Base-by-base conservation (phyloP, 1,284 basidiomycete species). In the Microbotryum lychnidis-dioicae region DNA sequence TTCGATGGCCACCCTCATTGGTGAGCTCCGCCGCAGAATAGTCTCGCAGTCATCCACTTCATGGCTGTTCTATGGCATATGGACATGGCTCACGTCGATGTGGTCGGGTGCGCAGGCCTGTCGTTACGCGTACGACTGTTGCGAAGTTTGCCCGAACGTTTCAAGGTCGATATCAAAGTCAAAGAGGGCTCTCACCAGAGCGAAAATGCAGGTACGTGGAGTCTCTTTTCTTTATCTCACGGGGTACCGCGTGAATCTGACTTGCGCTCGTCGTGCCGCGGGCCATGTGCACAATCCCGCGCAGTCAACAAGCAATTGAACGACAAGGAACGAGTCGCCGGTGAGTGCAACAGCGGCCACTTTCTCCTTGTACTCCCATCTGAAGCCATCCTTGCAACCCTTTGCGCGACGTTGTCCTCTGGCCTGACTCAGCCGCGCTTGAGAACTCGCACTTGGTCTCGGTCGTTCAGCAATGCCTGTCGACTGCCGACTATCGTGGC, bases 301-400 rank as follows among this genome's bases (percentile, higher is more conserved):
- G 7, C 66, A 90, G 93, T 97, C 42, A 99, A 98, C 79, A 98
- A 97, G 76, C 94, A 98, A 74, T 80, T 99, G 52, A 97, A 98
- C 73, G 94, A 99, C 78, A 98, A 99, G 77, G 94, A 99, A 77
- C 82, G 94, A 54, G 96, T 98, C 0, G 93, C 93, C 27, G 64
- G 66, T 63, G 21, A 18, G 56, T 50, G 18, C 27, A 23, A 29
- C 18, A n/a, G 16, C 20, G 29, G 37, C 6, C 23, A 2, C 44
- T 4, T 23, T 6, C 31, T 53, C 23, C 10, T n/a, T 8, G 4
- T 16, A 33, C 5, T 14, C 8, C n/a, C 33, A n/a, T 25, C 9
- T 29, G 6, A 37, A 23, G 27, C 20, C 33, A 8, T 25, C 23
- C 33, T 48, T 45, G 4, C n/a, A 16, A 4, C 3, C 18, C 45